phyloP scores from a whole-genome alignment of 192 early-diverging fungal genomes.

The Backusella australiensis region DNA sequence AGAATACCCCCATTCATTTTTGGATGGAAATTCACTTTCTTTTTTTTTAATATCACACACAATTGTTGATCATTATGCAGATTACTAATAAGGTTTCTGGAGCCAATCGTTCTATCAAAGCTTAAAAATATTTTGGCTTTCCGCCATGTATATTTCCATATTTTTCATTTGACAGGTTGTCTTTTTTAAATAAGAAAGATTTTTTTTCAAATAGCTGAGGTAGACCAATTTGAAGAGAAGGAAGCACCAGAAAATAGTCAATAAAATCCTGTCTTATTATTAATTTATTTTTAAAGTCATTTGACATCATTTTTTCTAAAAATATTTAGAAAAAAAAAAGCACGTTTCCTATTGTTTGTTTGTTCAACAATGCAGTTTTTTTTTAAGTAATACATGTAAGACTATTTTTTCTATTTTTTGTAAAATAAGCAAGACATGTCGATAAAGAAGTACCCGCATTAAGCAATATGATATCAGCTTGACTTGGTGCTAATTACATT shows the following conservation, averaged over 20 bases:
- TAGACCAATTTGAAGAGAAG: no score
- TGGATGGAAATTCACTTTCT: not conserved
- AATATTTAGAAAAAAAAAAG: no score
- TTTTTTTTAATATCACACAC: not conserved
- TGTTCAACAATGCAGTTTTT: not conserved
- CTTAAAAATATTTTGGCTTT: not conserved
- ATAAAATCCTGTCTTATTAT: not conserved
- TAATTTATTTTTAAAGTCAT: not conserved
- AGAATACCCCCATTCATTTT: slow-evolving; percentile 1
- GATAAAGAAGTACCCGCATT: no score
- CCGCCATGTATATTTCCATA: no score
- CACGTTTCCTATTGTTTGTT: not conserved
- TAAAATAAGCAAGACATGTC: not conserved
- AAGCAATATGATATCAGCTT: no score
- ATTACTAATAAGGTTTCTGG: not conserved
- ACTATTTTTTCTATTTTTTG: not conserved
- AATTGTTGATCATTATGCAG: not conserved
- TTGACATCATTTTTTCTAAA: slow-evolving; percentile 3
- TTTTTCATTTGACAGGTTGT: no score
- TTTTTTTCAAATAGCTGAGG: no score
- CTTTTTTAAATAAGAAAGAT: no score
- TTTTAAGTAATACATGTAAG: not conserved
- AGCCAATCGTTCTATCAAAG: not conserved
- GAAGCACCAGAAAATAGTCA: no score
- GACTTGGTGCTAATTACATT: no score